phyloP scores from a whole-genome alignment of 1,284 basidiomycete genomes.

The Earliella scabrosa region DNA sequence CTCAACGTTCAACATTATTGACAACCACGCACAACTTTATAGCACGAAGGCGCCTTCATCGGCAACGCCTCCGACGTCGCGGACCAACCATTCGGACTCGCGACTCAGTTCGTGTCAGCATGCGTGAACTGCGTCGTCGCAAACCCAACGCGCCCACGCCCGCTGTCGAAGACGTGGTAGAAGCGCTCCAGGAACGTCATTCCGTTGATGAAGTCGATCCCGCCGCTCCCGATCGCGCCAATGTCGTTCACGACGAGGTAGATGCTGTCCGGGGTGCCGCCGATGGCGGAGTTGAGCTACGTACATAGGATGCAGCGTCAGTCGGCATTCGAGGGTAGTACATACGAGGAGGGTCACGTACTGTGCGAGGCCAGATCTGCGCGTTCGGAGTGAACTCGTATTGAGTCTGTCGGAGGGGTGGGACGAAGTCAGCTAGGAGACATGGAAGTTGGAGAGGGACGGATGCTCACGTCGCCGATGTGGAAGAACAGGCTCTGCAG shows the following conservation, averaged over 20 bases:
- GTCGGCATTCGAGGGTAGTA: neutral
- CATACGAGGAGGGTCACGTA: neutral
- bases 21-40: too few species aligned
- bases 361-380: constrained; percentile 9
- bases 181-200: constrained; percentile 53
- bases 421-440: neutral
- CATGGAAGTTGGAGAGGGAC: constrained; percentile 7
- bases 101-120: constrained; percentile 41
- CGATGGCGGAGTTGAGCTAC: constrained; percentile 34
- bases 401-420: neutral
- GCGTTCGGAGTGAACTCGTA: constrained; percentile 14
- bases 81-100: too few species aligned
- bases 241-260: constrained; percentile 34
- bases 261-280: constrained; percentile 27
- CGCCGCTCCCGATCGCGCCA: constrained; percentile 24
- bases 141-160: constrained; percentile 48
- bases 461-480: constrained; percentile 24
- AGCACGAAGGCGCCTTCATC: too few species aligned
- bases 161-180: constrained; percentile 66
- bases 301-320: constrained; percentile 38
- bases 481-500: constrained; percentile 30
- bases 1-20: too few species aligned
- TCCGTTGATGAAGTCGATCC: constrained; percentile 39
- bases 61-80: too few species aligned
- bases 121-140: constrained; percentile 46